Conservation (phyloP, 192 early-diverging fungal species). For the Pecoramyces ruminantium region DNA sequence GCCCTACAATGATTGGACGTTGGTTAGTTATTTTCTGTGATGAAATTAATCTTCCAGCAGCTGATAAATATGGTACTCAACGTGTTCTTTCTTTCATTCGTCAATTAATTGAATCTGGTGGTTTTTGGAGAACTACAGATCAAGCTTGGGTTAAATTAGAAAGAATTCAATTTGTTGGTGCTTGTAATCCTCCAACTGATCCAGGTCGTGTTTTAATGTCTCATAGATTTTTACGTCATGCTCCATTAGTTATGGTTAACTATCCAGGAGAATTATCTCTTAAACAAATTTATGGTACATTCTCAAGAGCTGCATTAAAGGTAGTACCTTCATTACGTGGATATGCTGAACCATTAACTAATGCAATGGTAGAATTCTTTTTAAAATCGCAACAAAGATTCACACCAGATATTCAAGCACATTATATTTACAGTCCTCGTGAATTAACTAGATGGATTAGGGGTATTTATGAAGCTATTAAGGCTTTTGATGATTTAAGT, state of each 20-base stretch:
- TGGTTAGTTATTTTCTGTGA: conserved; percentile 99
- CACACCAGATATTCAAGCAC: conserved; percentile 93
- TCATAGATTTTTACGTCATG: conserved; percentile 90
- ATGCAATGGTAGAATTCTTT: conserved; percentile 96
- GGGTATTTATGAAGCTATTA: conserved; percentile 90
- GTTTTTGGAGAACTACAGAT: conserved; percentile 87
- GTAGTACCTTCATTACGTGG: conserved; percentile 76
- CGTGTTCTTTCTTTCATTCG: conserved; percentile 92
- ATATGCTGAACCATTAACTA: conserved; percentile 76
- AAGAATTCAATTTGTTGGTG: conserved; percentile 98
- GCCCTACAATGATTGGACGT: conserved; percentile 63
- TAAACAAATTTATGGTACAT: conserved; percentile 88
- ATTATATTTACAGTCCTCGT: conserved; percentile 98
- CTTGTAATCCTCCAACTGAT: conserved; percentile 99
- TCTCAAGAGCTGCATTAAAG: conserved; percentile 82
- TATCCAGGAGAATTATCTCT: conserved; percentile 89
- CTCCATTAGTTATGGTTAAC: conserved; percentile 93
- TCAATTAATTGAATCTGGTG: conserved; percentile 83
- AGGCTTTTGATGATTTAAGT: conserved; percentile 55
- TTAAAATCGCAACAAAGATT: conserved; percentile 75
- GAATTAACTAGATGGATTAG: conserved; percentile 98
- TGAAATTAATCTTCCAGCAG: conserved; percentile 95
- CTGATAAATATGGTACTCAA: conserved; percentile 95
- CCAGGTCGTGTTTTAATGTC: conserved; percentile 91
- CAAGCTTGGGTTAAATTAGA: conserved; percentile 88